These are phyloP conservation scores for Diaporthe batatas DNA, from an alignment of 2,329 filamentous ascomycete species.

Conservation along the genomic window DNA sequence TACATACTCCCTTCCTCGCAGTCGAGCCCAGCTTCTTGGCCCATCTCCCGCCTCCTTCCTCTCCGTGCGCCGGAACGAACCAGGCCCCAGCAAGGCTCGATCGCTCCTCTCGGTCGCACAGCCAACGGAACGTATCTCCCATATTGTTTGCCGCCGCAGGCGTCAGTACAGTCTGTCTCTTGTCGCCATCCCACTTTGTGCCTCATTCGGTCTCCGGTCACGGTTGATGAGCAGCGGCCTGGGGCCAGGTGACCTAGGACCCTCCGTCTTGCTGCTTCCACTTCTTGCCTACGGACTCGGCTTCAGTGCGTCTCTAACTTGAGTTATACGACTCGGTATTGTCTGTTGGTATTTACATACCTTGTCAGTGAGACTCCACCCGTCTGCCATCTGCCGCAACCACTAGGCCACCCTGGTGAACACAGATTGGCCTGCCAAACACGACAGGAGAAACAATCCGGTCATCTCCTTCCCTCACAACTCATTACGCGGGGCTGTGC, in stretches of 20 bases:
- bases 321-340: slow-evolving; percentile 28
- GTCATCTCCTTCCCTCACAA: slow-evolving; percentile 25
- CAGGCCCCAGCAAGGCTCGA: slow-evolving; percentile 12
- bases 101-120: slow-evolving; percentile 31
- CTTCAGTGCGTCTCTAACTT: slow-evolving; percentile 9
- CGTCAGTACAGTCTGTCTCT: slow-evolving; percentile 27
- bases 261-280: neutral
- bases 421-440: slow-evolving; percentile 32
- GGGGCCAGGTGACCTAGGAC: slow-evolving; percentile 14
- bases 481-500: slow-evolving; percentile 18
- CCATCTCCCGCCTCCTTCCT: slow-evolving; percentile 28
- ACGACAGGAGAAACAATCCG: slow-evolving; percentile 25
- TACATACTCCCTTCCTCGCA: slow-evolving; percentile 39
- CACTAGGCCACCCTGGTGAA: slow-evolving; percentile 29
- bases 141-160: slow-evolving; percentile 29
- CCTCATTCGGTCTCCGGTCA: slow-evolving; percentile 24
- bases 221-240: slow-evolving; percentile 31
- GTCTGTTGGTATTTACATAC: slow-evolving; percentile 22
- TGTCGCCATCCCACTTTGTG: slow-evolving; percentile 33
- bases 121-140: slow-evolving; percentile 31
- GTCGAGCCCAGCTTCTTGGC: slow-evolving; percentile 27
- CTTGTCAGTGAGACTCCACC: slow-evolving; percentile 31
- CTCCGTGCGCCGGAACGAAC: slow-evolving; percentile 1
- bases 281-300: slow-evolving; percentile 30
- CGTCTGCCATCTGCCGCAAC: slow-evolving; percentile 36